Base-by-base conservation (phyloP, 2,329 filamentous ascomycete species). In the Penicillium sp. region DNA sequence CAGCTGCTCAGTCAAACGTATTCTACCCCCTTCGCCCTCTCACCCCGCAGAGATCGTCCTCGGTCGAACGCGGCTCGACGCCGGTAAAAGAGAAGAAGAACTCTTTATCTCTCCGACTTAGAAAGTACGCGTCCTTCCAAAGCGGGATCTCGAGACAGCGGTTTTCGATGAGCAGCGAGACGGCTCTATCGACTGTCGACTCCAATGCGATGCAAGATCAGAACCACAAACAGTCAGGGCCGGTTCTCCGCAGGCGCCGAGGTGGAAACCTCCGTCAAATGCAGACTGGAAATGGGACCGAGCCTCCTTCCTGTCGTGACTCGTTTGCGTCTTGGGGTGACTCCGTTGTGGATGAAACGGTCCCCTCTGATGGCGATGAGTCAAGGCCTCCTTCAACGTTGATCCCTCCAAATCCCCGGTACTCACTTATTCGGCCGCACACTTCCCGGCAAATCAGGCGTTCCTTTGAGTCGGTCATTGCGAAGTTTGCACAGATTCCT, bases 401-500 rank as follows among this genome's bases (percentile, higher is more conserved):
- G 38, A 61, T 62, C 32, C 62, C 61, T 31, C 63, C 64, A 6
- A 66, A 65, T 22, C 68, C 65, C 39, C 60, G 61, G n/a, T 67
- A 69, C 35, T 74, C 71, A 12, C 60, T 72, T 45, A 68, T 73
- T 38, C 67, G 74, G 42, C 78, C 76, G 1, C 75, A 77, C 54
- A 79, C 78, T 2, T 79, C 78, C 2, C 76, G 79, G 53, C 75
- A 78, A 45, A 53, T 81, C 17, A 71, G 79, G 39, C 77, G 78
- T 1, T 96, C 90, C 0, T 96, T 97, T 59, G 88, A 97, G 67
- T 84, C 80, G 3, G 89, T 95, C 61, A 88, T 94, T 1, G 83
- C 90, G 52, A 87, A 87, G 59, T 80, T 98, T 47, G 88, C 90
- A 2, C 83, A 87, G 48, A 87, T 97, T 24, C 88, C 91, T 0